These are phyloP conservation scores for Cordyceps tenuipes DNA, from an alignment of 2,329 filamentous ascomycete species.

Conservation along the genomic window DNA sequence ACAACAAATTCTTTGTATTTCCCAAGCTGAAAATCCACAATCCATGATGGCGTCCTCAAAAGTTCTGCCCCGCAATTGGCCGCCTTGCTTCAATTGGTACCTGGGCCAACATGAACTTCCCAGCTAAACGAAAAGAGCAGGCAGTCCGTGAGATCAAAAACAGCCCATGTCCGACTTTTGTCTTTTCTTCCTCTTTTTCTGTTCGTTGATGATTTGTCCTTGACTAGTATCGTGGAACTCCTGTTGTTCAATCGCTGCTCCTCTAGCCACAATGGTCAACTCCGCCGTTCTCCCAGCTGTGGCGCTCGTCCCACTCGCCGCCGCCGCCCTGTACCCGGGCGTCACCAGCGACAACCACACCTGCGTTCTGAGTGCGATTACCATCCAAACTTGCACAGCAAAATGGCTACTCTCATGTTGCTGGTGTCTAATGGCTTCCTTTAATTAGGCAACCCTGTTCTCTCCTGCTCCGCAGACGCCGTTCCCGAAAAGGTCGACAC, in stretches of 20 bases:
- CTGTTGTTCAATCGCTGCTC: not conserved
- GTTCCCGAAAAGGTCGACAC: conserved; percentile 42
- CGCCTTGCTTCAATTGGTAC: not conserved
- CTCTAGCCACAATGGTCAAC: conserved; percentile 21
- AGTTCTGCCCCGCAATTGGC: conserved; percentile 5
- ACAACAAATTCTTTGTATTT: not conserved
- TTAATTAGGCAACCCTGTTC: conserved; percentile 24
- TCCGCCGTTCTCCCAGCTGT: conserved; percentile 16
- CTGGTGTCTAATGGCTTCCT: not conserved
- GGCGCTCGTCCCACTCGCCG: conserved; percentile 23
- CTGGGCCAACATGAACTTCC: not conserved
- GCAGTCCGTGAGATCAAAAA: conserved; percentile 4
- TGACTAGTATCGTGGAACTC: not conserved
- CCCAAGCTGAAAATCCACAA: not conserved
- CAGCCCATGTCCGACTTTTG: not conserved
- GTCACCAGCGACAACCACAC: conserved; percentile 47
- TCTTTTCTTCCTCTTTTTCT: not conserved
- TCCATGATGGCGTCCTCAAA: not conserved
- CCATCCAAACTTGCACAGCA: too few species aligned
- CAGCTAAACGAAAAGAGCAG: conserved; percentile 11
- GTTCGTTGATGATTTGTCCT: not conserved
- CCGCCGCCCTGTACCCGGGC: conserved; percentile 33
- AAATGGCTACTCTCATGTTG: not conserved
- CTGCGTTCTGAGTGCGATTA: conserved; percentile 37
- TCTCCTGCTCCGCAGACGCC: conserved; percentile 42